These are phyloP conservation scores for Neurospora sp. DNA, from an alignment of 495 filamentous ascomycete genomes.

Conservation along the genomic window DNA sequence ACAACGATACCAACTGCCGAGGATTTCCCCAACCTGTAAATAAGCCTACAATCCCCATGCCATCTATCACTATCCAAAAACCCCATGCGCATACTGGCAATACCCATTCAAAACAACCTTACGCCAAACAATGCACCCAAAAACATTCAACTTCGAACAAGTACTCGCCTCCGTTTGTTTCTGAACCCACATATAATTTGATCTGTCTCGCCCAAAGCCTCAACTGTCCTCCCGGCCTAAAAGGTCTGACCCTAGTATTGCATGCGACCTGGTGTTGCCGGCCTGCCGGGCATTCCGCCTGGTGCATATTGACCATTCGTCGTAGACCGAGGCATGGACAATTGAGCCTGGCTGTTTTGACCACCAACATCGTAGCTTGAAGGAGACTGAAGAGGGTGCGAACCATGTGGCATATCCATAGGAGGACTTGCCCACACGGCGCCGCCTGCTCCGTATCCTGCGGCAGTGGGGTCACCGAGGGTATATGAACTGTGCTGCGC, in stretches of 20 bases:
- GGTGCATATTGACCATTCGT: conserved; percentile 23
- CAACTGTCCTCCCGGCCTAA: conserved; percentile 6
- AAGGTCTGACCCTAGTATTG: conserved; percentile 33
- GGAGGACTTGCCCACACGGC: conserved; percentile 10
- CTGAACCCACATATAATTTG: background rate
- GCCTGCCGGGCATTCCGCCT: conserved; percentile 7
- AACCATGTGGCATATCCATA: conserved; percentile 12
- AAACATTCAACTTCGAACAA: background rate
- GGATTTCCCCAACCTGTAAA: background rate
- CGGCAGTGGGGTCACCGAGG: conserved; percentile 1
- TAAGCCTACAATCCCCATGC: background rate
- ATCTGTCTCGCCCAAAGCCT: background rate
- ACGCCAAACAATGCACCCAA: background rate
- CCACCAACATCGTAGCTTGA: conserved; percentile 16
- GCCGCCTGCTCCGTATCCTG: conserved; percentile 2
- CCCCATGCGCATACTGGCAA: background rate
- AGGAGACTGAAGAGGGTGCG: conserved; percentile 9
- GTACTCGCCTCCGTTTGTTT: background rate
- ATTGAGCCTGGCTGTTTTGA: conserved; percentile 17
- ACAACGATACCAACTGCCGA: background rate
- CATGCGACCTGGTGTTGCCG: conserved; percentile 22
- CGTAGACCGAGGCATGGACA: conserved; percentile 19
- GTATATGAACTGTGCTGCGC: conserved; percentile 6
- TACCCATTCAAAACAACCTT: background rate
- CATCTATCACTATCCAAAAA: background rate